These are phyloP conservation scores for Saccharum officinarum DNA, from an alignment of 176 grass and related monocot genomes.

Conservation along the genomic window DNA sequence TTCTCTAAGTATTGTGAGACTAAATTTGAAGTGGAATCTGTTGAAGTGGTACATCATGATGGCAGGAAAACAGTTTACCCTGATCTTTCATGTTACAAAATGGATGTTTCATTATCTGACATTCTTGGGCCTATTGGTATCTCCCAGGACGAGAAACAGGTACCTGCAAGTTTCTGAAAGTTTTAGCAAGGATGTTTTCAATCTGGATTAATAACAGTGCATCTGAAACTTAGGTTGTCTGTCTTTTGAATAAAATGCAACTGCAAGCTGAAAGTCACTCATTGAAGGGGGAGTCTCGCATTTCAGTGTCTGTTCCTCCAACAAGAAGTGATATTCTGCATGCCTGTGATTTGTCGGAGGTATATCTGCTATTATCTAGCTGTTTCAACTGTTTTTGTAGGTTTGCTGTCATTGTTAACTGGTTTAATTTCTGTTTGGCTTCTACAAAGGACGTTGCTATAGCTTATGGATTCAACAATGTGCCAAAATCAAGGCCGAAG, in stretches of 20 bases:
- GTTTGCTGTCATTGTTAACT: background rate
- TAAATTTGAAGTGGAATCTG: constrained; percentile 94
- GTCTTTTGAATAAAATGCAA: constrained; percentile 95
- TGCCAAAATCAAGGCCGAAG: constrained; percentile 87
- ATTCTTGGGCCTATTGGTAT: constrained; percentile 87
- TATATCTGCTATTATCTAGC: constrained; percentile 22
- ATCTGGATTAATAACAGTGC: constrained; percentile 5
- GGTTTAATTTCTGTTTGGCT: constrained; percentile 12
- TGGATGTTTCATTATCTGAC: constrained; percentile 81
- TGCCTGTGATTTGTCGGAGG: constrained; percentile 71
- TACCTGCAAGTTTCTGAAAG: constrained; percentile 31
- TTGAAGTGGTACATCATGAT: constrained; percentile 73
- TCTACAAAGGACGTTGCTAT: constrained; percentile 87
- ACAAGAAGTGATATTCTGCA: constrained; percentile 87
- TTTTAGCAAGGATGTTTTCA: background rate
- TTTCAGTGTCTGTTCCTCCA: constrained; percentile 71
- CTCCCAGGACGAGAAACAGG: constrained; percentile 64
- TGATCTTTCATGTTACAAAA: constrained; percentile 78
- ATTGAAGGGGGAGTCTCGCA: constrained; percentile 36
- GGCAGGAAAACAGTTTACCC: constrained; percentile 68
- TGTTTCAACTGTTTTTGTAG: background rate
- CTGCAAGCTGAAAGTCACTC: constrained; percentile 59
- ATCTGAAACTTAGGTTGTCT: constrained; percentile 62
- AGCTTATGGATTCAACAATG: constrained; percentile 95
- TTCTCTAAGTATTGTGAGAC: constrained; percentile 86